These are phyloP conservation scores for Solanum lycopersicoides DNA, from an alignment of 257 asterid genomes.

Conservation along the genomic window DNA sequence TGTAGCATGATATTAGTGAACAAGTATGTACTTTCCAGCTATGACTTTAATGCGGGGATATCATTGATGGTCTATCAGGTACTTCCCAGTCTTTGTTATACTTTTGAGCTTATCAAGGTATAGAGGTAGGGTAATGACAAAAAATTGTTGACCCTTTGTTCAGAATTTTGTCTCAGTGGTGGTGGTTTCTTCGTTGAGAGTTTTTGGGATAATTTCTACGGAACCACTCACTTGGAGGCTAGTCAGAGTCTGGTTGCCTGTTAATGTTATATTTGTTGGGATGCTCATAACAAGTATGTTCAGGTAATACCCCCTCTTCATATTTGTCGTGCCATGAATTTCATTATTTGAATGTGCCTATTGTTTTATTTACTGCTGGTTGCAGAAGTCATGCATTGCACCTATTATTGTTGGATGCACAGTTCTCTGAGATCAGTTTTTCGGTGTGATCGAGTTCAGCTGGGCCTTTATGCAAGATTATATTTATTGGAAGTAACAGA, in stretches of 20 bases:
- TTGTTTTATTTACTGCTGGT: not conserved
- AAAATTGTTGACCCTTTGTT: not conserved
- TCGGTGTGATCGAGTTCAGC: not conserved
- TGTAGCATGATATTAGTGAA: slow-evolving; percentile 89
- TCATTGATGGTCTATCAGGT: slow-evolving; percentile 97
- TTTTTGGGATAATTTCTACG: slow-evolving; percentile 57
- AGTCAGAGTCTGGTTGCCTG: slow-evolving; percentile 90
- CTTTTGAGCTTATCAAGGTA: not conserved
- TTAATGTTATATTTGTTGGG: slow-evolving; percentile 83
- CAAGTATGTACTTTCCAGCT: slow-evolving; percentile 88
- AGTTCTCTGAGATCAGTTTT: not conserved
- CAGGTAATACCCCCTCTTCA: slow-evolving; percentile 40
- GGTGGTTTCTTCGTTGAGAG: slow-evolving; percentile 45
- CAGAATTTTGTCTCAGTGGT: slow-evolving; percentile 85
- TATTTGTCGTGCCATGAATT: not conserved
- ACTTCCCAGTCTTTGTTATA: not conserved
- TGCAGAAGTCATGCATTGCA: not conserved
- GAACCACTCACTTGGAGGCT: slow-evolving; percentile 94
- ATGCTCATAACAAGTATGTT: slow-evolving; percentile 96
- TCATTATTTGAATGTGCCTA: not conserved
- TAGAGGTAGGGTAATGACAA: not conserved
- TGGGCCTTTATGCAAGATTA: not conserved
- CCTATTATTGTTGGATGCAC: not conserved
- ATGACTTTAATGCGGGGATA: slow-evolving; percentile 80
- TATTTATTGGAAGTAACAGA: not conserved